Percentiles rank a stretch among this genome's conserved stretches.
Evolutionary conservation across 495 filamentous ascomycete genomes (phyloP).

Genomic region (Annulohypoxylon bovei): DNA sequence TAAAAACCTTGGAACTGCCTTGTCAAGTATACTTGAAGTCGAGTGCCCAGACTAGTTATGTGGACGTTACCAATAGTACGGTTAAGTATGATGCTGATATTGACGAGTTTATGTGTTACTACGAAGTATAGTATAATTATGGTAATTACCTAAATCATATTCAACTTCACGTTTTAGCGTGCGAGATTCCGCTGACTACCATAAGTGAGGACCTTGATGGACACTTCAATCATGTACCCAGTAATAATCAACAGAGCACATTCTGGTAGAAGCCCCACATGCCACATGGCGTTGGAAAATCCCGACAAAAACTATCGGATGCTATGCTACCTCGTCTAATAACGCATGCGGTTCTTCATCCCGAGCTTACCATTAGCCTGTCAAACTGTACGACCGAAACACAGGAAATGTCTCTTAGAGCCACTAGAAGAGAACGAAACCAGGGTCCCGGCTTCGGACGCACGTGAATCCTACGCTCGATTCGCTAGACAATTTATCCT

Average conservation of each 20-base stretch:
- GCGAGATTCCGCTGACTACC: background rate
- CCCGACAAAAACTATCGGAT: background rate
- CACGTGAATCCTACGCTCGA: conserved; percentile 26
- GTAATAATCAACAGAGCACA: background rate
- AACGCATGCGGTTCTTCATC: background rate
- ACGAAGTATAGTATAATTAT: background rate
- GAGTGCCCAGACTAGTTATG: background rate
- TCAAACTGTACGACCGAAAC: conserved; percentile 4
- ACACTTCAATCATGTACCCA: conserved; percentile 11
- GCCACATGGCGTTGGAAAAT: conserved; percentile 18
- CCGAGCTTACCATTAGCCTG: conserved; percentile 15
- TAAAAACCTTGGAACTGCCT: background rate
- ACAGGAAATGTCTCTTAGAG: background rate
- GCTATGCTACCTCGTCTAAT: background rate
- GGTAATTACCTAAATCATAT: too few relatives aligned
- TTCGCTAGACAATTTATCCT: background rate
- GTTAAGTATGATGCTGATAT: too few relatives aligned
- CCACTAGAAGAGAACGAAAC: background rate
- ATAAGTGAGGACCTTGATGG: conserved; percentile 28
- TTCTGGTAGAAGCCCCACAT: background rate
- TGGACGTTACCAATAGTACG: too few relatives aligned
- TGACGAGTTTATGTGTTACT: too few relatives aligned
- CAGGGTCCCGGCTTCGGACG: conserved; percentile 27
- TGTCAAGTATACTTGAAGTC: too few relatives aligned
- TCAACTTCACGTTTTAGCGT: background rate